Percentiles rank a stretch among this genome's conserved stretches.
Conservation (phyloP, 1,284 basidiomycete species). For the Singerocomus rubriflavus region DNA sequence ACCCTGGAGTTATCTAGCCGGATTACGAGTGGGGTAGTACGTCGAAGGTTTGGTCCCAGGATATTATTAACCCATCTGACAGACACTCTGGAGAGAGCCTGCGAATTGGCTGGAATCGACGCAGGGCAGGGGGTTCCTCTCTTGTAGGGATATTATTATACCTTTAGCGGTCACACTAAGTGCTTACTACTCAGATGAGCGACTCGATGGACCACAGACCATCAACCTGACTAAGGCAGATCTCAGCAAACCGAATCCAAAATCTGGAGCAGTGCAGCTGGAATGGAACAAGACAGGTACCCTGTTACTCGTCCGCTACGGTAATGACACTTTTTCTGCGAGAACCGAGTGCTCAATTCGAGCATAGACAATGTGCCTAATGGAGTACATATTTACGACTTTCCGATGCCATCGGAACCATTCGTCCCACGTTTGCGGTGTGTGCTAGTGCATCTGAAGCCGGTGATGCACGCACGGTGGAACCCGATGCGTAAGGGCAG, state of each 20-base stretch:
- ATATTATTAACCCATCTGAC: constrained; percentile 3
- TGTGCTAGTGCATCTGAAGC: constrained; percentile 60
- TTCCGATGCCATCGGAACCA: constrained; percentile 51
- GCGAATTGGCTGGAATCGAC: constrained; percentile 76
- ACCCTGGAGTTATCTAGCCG: constrained; percentile 60
- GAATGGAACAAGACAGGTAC: constrained; percentile 77
- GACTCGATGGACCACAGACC: constrained; percentile 53
- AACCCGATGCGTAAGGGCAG: constrained; percentile 72
- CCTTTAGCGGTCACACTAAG: constrained; percentile 1
- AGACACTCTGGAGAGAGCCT: constrained; percentile 83
- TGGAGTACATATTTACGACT: constrained; percentile 58
- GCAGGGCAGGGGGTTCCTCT: constrained; percentile 75
- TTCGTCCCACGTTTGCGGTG: constrained; percentile 60
- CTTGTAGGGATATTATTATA: constrained; percentile 49
- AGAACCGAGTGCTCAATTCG: constrained; percentile 2
- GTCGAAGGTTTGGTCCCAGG: constrained; percentile 24
- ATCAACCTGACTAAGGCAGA: constrained; percentile 50
- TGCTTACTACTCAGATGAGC: constrained; percentile 50
- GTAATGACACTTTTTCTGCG: constrained; percentile 31
- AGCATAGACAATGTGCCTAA: constrained; percentile 57
- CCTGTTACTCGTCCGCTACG: constrained; percentile 69
- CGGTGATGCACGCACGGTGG: constrained; percentile 67
- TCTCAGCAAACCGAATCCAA: constrained; percentile 56
- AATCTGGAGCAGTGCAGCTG: constrained; percentile 64
- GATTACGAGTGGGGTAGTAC: constrained; percentile 54